Base-by-base conservation (phyloP, 1,139 yeast genomes). In the Candida sp. region DNA sequence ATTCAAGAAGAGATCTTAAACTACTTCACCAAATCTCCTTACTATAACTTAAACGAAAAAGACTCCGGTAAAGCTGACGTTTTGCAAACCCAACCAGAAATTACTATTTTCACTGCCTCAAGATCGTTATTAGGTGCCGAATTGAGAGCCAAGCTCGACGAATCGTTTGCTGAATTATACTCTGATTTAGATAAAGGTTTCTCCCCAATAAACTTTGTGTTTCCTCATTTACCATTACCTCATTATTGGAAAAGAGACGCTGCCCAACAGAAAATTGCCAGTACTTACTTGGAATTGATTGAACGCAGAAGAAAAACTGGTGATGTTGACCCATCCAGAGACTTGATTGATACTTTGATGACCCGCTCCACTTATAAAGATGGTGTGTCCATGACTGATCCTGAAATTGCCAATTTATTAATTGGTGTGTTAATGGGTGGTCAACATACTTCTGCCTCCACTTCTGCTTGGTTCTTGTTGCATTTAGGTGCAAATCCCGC, bases 341-440 rank as follows among this genome's bases (percentile, higher is more conserved):
- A 95, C 66, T 79, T 95, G 63, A 84, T 93, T 54, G 98, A 91
- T 63, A 79, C 95, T 23, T 78, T 90, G 60, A 82, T 95, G 88
- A 77, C 80, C 56, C 75, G 75, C 56, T 85, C 93, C 38, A 82
- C 89, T 48, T 93, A 93, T 71, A 90, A 87, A 64, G 99, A 93
- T 61, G 99, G 99, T 53, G 82, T 83, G 38, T 77, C 79, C 58
- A 90, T 93, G 97, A 84, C 97, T 34, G 99, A 95, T 64, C 84
- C 84, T 63, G 96, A 93, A 70, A 89, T 93, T 61, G 95, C 98
- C 36, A 87, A 91, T 68, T 75, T 95, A 63, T 75, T 90, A 67
- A 93, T 93, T 66, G 99, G 98, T 63, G 84, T 95, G 44, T 77
- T 95, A 50, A 93, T 93, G 99, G 99, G 99, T 56, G 99, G 99